These are phyloP conservation scores for Piper longum DNA, from an alignment of 164 flowering plant genomes.

Conservation along the genomic window DNA sequence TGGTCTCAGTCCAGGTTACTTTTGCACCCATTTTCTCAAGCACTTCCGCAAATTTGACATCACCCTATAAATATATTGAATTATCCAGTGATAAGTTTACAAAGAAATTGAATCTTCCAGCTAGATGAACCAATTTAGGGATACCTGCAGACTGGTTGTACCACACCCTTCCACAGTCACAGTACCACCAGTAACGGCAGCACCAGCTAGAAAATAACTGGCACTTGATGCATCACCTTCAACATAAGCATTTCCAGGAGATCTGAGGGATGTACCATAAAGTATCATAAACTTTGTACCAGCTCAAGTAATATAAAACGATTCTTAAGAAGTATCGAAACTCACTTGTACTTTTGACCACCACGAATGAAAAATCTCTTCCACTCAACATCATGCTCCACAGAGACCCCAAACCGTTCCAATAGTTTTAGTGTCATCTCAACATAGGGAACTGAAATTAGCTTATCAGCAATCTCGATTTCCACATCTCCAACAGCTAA, in stretches of 20 bases:
- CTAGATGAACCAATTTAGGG: slow-evolving; percentile 2
- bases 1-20: slow-evolving; percentile 91
- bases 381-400: slow-evolving; percentile 74
- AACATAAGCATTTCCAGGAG: slow-evolving; percentile 87
- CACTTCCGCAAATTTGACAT: slow-evolving; percentile 97
- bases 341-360: slow-evolving; percentile 93
- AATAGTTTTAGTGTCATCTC: slow-evolving; percentile 96
- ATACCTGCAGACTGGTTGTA: slow-evolving; percentile 95
- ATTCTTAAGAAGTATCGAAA: slow-evolving; percentile 3
- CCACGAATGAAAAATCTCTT: slow-evolving; percentile 68
- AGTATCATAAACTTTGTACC: not conserved
- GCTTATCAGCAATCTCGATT: slow-evolving; percentile 83
- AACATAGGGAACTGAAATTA: slow-evolving; percentile 92
- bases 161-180: slow-evolving; percentile 98
- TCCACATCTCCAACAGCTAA: slow-evolving; percentile 91
- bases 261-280: slow-evolving; percentile 24
- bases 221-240: slow-evolving; percentile 99
- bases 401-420: slow-evolving; percentile 81
- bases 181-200: slow-evolving; percentile 96
- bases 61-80: slow-evolving; percentile 42
- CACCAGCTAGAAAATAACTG: slow-evolving; percentile 98
- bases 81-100: not conserved
- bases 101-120: not conserved
- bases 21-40: slow-evolving; percentile 94
- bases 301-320: not conserved